Conservation (phyloP, 371 early-diverging fungal species). For the Mortierella sp. region DNA sequence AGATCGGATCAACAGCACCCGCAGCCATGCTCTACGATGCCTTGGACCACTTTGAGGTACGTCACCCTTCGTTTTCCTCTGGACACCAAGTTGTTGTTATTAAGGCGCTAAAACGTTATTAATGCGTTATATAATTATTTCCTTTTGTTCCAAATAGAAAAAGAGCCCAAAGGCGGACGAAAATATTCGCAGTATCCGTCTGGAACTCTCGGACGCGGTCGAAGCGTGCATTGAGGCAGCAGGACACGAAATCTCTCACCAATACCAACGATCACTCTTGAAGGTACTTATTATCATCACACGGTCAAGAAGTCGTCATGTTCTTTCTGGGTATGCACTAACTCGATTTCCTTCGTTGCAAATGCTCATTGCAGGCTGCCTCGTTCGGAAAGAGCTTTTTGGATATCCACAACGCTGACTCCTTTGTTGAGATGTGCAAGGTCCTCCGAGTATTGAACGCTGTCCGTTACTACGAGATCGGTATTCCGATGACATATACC, state of each 20-base stretch:
- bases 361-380: conserved; percentile 74
- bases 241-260: conserved; percentile 85
- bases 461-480: conserved; percentile 86
- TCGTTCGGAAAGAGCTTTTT: conserved; percentile 96
- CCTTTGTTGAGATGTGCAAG: conserved; percentile 91
- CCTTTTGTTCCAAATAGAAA: conserved; percentile 59
- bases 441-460: conserved; percentile 90
- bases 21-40: conserved; percentile 97
- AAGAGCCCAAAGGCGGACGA: conserved; percentile 95
- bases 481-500: conserved; percentile 89
- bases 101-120: neutral
- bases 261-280: conserved; percentile 83
- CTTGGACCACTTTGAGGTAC: conserved; percentile 88
- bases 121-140: neutral
- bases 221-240: conserved; percentile 95
- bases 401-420: conserved; percentile 85
- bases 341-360: neutral
- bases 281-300: conserved; percentile 54
- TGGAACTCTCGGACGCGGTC: conserved; percentile 88
- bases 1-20: conserved; percentile 94
- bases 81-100: neutral
- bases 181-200: conserved; percentile 88
- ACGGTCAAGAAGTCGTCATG: too few relatives aligned
- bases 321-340: neutral
- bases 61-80: neutral